Evolutionary conservation across 768 basidiomycete genomes (phyloP).

Genomic region (Kwoniella newhampshirensis): DNA sequence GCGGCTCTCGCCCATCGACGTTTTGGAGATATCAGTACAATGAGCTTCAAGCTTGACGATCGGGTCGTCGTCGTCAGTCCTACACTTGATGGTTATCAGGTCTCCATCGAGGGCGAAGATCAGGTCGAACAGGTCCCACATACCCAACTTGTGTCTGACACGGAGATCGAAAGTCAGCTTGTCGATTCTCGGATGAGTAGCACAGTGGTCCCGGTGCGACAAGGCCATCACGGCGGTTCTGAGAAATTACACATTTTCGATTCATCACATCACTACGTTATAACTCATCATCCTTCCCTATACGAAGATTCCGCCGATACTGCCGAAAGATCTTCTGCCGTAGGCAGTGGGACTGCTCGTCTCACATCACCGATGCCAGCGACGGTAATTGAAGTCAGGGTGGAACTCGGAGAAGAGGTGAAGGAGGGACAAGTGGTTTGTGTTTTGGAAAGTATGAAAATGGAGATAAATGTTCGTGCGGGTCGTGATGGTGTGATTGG

Average conservation of each 20-base stretch:
- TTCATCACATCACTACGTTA: constrained; percentile 64
- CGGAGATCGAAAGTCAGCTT: constrained; percentile 6
- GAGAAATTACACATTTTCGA: constrained; percentile 74
- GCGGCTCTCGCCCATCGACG: constrained; percentile 67
- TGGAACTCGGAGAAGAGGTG: constrained; percentile 72
- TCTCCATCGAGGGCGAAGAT: constrained; percentile 7
- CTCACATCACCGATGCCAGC: constrained; percentile 75
- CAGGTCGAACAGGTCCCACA: constrained; percentile 15
- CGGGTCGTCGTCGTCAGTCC: constrained; percentile 60
- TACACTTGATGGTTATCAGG: constrained; percentile 7
- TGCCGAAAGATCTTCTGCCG: neutral
- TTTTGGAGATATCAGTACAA: constrained; percentile 71
- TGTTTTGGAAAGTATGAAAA: constrained; percentile 96
- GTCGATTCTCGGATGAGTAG: constrained; percentile 52
- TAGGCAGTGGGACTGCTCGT: constrained; percentile 7
- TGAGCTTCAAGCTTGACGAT: constrained; percentile 55
- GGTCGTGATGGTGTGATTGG: constrained; percentile 68
- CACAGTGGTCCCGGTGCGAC: constrained; percentile 65
- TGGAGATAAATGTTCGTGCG: constrained; percentile 81
- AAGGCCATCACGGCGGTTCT: constrained; percentile 14
- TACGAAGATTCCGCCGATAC: constrained; percentile 14
- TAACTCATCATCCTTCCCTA: constrained; percentile 65
- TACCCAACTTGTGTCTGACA: constrained; percentile 6
- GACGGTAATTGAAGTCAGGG: constrained; percentile 82
- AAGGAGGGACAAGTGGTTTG: constrained; percentile 77